These are phyloP conservation scores for Starmera dryadoides DNA, from an alignment of 805 yeast species.

Conservation along the genomic window DNA sequence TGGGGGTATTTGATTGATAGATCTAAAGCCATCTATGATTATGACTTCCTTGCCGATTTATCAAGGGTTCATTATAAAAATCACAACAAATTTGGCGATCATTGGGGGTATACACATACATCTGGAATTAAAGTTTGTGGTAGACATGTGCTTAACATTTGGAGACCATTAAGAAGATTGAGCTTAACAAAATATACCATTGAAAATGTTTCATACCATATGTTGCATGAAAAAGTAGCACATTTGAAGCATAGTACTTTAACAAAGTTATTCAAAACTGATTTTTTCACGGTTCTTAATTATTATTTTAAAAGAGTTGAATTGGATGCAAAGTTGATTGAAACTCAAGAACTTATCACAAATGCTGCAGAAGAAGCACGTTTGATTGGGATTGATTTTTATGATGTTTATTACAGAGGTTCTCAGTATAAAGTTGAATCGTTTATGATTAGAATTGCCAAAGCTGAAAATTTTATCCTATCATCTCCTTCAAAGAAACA, in stretches of 20 bases:
- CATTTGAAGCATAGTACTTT: slow-evolving; percentile 42
- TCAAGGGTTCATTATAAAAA: slow-evolving; percentile 49
- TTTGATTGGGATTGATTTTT: slow-evolving; percentile 82
- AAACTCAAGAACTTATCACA: slow-evolving; percentile 57
- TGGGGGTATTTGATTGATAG: slow-evolving; percentile 90
- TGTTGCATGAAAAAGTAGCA: slow-evolving; percentile 64
- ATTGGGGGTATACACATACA: slow-evolving; percentile 80
- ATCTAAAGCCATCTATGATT: slow-evolving; percentile 32
- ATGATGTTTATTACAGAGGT: slow-evolving; percentile 82
- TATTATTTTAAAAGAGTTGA: slow-evolving; percentile 41
- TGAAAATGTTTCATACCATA: slow-evolving; percentile 67
- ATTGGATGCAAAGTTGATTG: slow-evolving; percentile 30
- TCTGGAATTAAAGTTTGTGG: slow-evolving; percentile 67
- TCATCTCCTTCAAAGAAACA: slow-evolving; percentile 75
- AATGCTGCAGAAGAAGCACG: slow-evolving; percentile 79
- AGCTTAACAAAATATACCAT: slow-evolving; percentile 61
- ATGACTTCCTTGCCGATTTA: slow-evolving; percentile 49
- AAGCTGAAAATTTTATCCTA: slow-evolving; percentile 64
- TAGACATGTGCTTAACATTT: slow-evolving; percentile 74
- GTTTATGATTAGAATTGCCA: slow-evolving; percentile 63
- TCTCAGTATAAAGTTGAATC: slow-evolving; percentile 95
- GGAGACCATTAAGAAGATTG: slow-evolving; percentile 72
- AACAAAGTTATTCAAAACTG: slow-evolving; percentile 35
- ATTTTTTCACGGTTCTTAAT: slow-evolving; percentile 29
- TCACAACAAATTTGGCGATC: slow-evolving; percentile 50